These are phyloP conservation scores for Taphrina betulina DNA, from an alignment of 1,139 yeast genomes.

Conservation along the genomic window DNA sequence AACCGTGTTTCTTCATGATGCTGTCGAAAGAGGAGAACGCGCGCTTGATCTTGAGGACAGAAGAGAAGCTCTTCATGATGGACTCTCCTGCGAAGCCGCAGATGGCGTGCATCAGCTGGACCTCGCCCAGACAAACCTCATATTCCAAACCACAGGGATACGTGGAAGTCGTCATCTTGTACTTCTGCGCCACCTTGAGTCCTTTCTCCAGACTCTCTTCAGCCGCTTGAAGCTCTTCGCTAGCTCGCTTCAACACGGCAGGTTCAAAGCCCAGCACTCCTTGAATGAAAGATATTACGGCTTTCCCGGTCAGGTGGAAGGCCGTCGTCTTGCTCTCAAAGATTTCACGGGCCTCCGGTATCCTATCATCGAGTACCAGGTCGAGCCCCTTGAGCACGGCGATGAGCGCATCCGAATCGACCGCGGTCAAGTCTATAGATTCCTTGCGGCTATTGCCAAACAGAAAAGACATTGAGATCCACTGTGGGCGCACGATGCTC, in stretches of 20 bases:
- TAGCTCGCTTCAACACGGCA: conserved; percentile 57
- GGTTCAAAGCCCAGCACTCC: conserved; percentile 31
- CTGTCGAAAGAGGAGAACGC: conserved; percentile 23
- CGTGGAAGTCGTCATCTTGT: conserved; percentile 24
- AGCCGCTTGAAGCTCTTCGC: conserved; percentile 67
- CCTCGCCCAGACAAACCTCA: conserved; percentile 25
- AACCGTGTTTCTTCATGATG: conserved; percentile 32
- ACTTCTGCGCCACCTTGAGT: conserved; percentile 46
- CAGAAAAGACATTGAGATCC: conserved; percentile 13
- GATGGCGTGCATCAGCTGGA: conserved; percentile 27
- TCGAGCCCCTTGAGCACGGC: conserved; percentile 29
- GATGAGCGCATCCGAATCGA: conserved; percentile 30
- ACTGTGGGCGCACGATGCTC: too few relatives aligned
- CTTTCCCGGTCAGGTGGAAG: conserved; percentile 28
- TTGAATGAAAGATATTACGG: conserved; percentile 29
- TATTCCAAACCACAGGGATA: conserved; percentile 30
- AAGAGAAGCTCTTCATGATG: conserved; percentile 30
- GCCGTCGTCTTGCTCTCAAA: conserved; percentile 16
- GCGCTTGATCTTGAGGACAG: conserved; percentile 27
- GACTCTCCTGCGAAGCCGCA: conserved; percentile 30
- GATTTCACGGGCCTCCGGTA: conserved; percentile 24
- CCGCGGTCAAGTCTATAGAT: conserved; percentile 23
- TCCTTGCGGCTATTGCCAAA: conserved; percentile 21
- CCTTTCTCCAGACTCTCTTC: conserved; percentile 68
- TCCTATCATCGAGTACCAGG: conserved; percentile 30